Conservation (phyloP, 306 rosid species). For the Lathyrus tuberosus region DNA sequence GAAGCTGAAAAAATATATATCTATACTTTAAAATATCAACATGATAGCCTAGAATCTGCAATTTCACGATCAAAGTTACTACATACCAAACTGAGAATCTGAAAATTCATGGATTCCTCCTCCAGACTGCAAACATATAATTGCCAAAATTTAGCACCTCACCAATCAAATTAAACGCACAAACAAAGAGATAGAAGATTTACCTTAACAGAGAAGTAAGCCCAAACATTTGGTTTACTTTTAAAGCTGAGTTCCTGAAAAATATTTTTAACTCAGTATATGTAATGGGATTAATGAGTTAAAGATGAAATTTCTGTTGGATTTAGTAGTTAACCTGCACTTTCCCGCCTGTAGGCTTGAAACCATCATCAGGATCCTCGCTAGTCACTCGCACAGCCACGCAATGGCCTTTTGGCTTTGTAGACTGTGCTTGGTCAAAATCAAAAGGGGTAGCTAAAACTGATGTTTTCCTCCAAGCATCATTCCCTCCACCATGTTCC, state of each 20-base stretch:
- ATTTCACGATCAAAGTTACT: not conserved
- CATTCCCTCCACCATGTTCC: slow-evolving; percentile 93
- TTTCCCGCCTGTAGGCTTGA: slow-evolving; percentile 97
- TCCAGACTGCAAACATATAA: slow-evolving; percentile 83
- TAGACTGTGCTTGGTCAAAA: slow-evolving; percentile 88
- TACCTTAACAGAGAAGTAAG: slow-evolving; percentile 99
- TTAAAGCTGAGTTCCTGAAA: slow-evolving; percentile 95
- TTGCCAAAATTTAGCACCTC: slow-evolving; percentile 45
- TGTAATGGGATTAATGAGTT: slow-evolving; percentile 30
- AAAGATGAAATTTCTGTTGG: slow-evolving; percentile 30
- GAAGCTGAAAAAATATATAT: not conserved
- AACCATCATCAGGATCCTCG: slow-evolving; percentile 99
- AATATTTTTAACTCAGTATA: slow-evolving; percentile 39
- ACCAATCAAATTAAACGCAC: slow-evolving; percentile 30
- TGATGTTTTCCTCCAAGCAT: slow-evolving; percentile 92
- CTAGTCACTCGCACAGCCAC: slow-evolving; percentile 99
- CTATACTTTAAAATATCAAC: no score
- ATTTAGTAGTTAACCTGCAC: slow-evolving; percentile 71
- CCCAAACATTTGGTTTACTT: slow-evolving; percentile 99
- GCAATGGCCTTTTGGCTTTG: slow-evolving; percentile 92
- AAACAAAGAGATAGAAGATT: slow-evolving; percentile 32
- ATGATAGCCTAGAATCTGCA: no score
- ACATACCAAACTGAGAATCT: slow-evolving; percentile 97
- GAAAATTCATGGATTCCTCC: slow-evolving; percentile 99
- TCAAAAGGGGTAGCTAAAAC: slow-evolving; percentile 78